Evolutionary conservation across 2,329 filamentous ascomycete genomes (phyloP), one percentile per base, ranked within the genome.

Genomic region (Calonectria ilicicola): DNA sequence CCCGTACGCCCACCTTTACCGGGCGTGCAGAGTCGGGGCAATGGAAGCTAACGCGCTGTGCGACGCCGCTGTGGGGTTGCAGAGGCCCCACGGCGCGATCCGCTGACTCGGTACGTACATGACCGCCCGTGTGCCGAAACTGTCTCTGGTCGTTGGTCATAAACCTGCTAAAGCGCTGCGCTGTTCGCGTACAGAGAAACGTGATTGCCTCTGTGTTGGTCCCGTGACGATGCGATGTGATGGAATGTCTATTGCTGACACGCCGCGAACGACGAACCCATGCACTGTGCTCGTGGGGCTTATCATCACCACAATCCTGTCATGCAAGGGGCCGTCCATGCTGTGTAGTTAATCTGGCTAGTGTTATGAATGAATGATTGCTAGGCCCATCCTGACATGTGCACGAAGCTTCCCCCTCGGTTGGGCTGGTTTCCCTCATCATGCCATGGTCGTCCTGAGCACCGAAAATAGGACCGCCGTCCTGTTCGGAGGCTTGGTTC

Each of bases 31-130:
- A 65, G 65, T 75, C 77, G 77, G 77, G 72, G 77, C 67, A 79
- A 79, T 77, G 77, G 77, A 79, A 76, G 72, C 75, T 72, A 76
- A 64, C 51, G 40, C 35, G 51, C 42, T 46, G 38, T 53, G 62
- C 70, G 67, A 67, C 74, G 69, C 67, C 74, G 69, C 42, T 71
- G 53, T 64, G 66, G 56, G 62, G 71, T 49, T 49, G 70, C 26
- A 38, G 56, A 29, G 46, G 53, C 53, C 69, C 63, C 69, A 60
- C 53, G 63, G 46, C 23, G 23, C 35, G 63, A 70, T 70, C 69
- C 63, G 69, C 53, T 70, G 63, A 63, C 63, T 63, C 29, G 67
- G 67, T 65, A 58, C 32, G 58, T 63, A 63, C 40, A 63, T 46
- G 58, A 15, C 58, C 40, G 40, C n/a, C 26, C 23, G 19, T 27